Evolutionary conservation across 768 basidiomycete species (phyloP), one percentile per base, ranked within the genome.

Genomic region (Boletus vermiculosoides): DNA sequence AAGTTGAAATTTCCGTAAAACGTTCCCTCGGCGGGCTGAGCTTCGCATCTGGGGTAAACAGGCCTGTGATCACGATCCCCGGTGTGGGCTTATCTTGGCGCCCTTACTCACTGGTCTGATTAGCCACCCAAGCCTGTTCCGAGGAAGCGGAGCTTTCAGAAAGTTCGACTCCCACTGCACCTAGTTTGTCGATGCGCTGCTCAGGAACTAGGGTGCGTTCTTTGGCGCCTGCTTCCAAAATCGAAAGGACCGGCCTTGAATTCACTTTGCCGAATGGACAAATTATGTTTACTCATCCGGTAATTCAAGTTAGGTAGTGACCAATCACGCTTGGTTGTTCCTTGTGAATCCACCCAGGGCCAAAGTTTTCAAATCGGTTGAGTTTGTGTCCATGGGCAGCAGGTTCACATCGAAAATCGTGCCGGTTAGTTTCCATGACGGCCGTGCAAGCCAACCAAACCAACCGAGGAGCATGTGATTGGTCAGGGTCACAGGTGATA

Each of bases 171-270:
- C 63, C 56, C 58, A 58, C 58, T 54, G 34, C 30, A 3, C 58
- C 51, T 23, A 30, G 54, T 65, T 61, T 59, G 50, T 59, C 50
- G 47, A 44, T 39, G 42, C 34, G 60, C 51, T 55, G 47, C 46
- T 66, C 66, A 63, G 68, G 64, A 72, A 70, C 68, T 60, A 59
- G 69, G 70, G 69, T 70, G 34, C 61, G 31, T 63, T 59, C 56
- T 44, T 50, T 48, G 42, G 45, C 62, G 61, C 61, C 25, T 50
- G 39, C 55, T 46, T 48, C 51, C 34, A 42, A 44, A 30, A 5
- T 4, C 5, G 4, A 30, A 8, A 9, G 34, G 45, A 40, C 49
- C 58, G 33, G 50, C 30, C 30, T 54, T 50, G 58, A 39, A 46
- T 54, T 52, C 37, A 49, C 42, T 56, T 60, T 52, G 39, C 52